phyloP scores from a whole-genome alignment of 208 protist genomes.

The Acanthamoeba lugdunensis region DNA sequence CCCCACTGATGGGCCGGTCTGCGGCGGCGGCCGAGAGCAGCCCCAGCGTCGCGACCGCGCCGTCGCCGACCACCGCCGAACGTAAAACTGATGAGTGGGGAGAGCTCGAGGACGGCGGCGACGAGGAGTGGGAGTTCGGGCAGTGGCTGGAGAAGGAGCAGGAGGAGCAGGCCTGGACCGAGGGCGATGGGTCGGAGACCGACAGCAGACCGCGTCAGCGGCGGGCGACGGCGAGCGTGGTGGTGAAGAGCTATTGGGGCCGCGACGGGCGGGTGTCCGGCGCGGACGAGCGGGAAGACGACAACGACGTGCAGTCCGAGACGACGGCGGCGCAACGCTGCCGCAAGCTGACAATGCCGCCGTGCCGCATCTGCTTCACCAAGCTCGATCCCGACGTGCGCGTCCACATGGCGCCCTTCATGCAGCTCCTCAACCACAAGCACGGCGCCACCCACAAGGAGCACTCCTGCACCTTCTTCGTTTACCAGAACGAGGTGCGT shows the following conservation, averaged over 20 bases:
- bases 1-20: not conserved
- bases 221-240: not conserved
- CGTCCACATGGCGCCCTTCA: not conserved
- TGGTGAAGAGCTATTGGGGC: conserved; percentile 43
- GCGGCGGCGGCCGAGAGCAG: not conserved
- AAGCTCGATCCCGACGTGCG: conserved; percentile 16
- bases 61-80: not conserved
- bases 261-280: not conserved
- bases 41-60: not conserved
- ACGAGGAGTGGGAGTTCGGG: conserved; percentile 65
- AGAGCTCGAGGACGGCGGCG: not conserved
- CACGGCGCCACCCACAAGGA: conserved; percentile 54
- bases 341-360: conserved; percentile 58
- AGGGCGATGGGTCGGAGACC: not conserved
- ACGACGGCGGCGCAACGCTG: not conserved
- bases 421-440: not conserved
- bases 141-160: conserved; percentile 42
- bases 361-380: conserved; percentile 49
- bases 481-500: not conserved
- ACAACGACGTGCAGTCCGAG: not conserved
- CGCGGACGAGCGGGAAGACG: not conserved
- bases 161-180: not conserved
- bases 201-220: not conserved
- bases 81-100: not conserved
- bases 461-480: not conserved